A percentile compares a stretch with the other conserved stretches of the same genome.
These are phyloP conservation scores for Fomitopsis palustris DNA, from an alignment of 1,284 basidiomycete genomes.

Conservation along the genomic window DNA sequence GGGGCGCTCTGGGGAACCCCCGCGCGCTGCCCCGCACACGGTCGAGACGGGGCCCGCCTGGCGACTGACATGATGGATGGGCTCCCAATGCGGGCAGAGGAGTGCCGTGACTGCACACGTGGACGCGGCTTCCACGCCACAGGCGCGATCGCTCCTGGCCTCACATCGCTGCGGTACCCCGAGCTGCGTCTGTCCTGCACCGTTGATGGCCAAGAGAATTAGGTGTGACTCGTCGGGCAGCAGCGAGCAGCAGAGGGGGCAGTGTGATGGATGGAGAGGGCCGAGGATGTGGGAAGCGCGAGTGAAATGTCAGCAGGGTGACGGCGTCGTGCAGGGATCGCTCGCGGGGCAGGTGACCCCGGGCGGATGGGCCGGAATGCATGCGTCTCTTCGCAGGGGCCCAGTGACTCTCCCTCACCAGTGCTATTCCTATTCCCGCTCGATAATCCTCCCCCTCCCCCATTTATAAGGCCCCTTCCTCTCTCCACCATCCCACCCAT, in stretches of 20 bases:
- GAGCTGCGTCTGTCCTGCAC: background rate
- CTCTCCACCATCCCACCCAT: background rate
- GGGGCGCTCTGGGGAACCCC: background rate
- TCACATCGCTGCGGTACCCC: background rate
- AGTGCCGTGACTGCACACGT: background rate
- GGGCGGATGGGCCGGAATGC: background rate
- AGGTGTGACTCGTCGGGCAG: background rate
- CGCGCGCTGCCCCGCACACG: background rate
- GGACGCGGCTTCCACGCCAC: background rate
- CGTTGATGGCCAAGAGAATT: no score
- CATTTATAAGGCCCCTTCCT: background rate
- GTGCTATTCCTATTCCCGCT: background rate
- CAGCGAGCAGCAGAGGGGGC: background rate
- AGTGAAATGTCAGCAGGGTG: background rate
- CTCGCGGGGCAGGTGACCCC: background rate
- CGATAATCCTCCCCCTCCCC: background rate
- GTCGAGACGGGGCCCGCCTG: background rate
- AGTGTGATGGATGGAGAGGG: no score
- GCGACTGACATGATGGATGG: background rate
- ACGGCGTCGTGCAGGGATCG: background rate
- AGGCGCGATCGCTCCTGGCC: background rate
- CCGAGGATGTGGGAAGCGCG: background rate
- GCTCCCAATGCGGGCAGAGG: background rate
- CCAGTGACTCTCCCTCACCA: constrained; percentile 1
- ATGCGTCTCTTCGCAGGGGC: background rate